Percentiles rank a stretch among this genome's conserved stretches.
Conservation (phyloP, 768 basidiomycete genomes). For the Guyanaporus albipodus region DNA sequence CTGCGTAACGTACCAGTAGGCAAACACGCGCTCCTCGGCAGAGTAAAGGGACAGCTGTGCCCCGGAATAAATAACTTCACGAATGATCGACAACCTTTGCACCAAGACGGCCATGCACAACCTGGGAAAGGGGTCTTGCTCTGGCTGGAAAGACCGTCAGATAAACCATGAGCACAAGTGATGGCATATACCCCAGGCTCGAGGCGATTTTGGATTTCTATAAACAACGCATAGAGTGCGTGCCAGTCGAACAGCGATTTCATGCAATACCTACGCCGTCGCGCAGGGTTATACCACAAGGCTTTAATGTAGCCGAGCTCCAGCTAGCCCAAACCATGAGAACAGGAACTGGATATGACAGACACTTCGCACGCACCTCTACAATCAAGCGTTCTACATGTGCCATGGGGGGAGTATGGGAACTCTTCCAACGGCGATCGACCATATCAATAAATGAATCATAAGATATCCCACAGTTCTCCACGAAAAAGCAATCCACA, state of each 20-base stretch:
- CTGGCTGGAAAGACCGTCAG: slow-evolving; percentile 16
- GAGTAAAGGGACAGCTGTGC: slow-evolving; percentile 75
- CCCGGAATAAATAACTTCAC: slow-evolving; percentile 70
- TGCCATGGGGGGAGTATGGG: slow-evolving; percentile 35
- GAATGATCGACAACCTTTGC: slow-evolving; percentile 58
- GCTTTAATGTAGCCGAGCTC: slow-evolving; percentile 56
- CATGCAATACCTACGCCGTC: slow-evolving; percentile 61
- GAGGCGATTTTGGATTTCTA: slow-evolving; percentile 20
- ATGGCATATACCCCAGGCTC: slow-evolving; percentile 13
- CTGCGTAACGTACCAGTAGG: slow-evolving; percentile 68
- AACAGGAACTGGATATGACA: not conserved
- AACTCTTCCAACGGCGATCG: slow-evolving; percentile 36
- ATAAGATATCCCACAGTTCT: slow-evolving; percentile 57
- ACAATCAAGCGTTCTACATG: slow-evolving; percentile 39
- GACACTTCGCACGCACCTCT: slow-evolving; percentile 28
- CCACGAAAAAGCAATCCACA: slow-evolving; percentile 59
- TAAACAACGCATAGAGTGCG: slow-evolving; percentile 47
- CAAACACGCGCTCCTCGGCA: slow-evolving; percentile 62
- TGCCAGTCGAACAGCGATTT: slow-evolving; percentile 69
- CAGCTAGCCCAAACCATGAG: slow-evolving; percentile 37
- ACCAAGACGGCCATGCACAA: slow-evolving; percentile 38
- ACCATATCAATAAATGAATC: slow-evolving; percentile 40
- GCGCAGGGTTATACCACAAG: slow-evolving; percentile 64
- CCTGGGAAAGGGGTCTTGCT: slow-evolving; percentile 27
- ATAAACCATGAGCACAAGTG: not conserved